Percentiles rank a stretch among this genome's conserved stretches.
phyloP scores from a whole-genome alignment of 2,329 filamentous ascomycete genomes.

The Amauroascus verrucosus region DNA sequence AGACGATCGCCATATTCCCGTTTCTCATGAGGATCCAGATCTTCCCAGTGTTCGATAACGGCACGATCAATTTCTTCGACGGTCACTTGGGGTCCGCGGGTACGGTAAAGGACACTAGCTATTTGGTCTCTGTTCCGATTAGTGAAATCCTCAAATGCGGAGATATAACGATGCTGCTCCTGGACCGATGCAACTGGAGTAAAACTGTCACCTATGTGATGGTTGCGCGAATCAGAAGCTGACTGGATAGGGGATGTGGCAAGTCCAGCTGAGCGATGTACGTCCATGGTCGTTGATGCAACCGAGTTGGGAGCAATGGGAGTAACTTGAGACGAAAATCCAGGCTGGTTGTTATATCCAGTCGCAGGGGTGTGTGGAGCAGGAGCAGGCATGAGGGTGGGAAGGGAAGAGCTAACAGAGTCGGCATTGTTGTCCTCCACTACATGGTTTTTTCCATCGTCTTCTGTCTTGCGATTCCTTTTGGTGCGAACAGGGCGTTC shows the following conservation, averaged over 20 bases:
- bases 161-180: slow-evolving; percentile 15
- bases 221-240: slow-evolving; percentile 7
- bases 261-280: slow-evolving; percentile 1
- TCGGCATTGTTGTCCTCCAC: slow-evolving; percentile 18
- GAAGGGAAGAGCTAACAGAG: slow-evolving; percentile 22
- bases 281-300: slow-evolving; percentile 2
- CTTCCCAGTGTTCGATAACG: slow-evolving; percentile 16
- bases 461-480: slow-evolving; percentile 33
- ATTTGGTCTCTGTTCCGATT: slow-evolving; percentile 16
- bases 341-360: slow-evolving; percentile 10
- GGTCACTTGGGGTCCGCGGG: slow-evolving; percentile 14
- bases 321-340: slow-evolving; percentile 7
- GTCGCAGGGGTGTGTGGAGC: slow-evolving; percentile 27
- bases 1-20: slow-evolving; percentile 17
- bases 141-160: slow-evolving; percentile 18
- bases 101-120: slow-evolving; percentile 12
- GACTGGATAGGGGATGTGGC: slow-evolving; percentile 5
- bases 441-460: slow-evolving; percentile 22
- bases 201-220: slow-evolving; percentile 4
- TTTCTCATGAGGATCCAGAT: slow-evolving; percentile 26
- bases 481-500: slow-evolving; percentile 39
- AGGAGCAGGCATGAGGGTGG: slow-evolving; percentile 21
- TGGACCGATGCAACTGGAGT: slow-evolving; percentile 8
- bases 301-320: slow-evolving; percentile 8
- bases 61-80: slow-evolving; percentile 16